A percentile compares a stretch with the other conserved stretches of the same genome.
Evolutionary conservation across 805 yeast genomes (phyloP).

Genomic region (Monosporozyma solicola): DNA sequence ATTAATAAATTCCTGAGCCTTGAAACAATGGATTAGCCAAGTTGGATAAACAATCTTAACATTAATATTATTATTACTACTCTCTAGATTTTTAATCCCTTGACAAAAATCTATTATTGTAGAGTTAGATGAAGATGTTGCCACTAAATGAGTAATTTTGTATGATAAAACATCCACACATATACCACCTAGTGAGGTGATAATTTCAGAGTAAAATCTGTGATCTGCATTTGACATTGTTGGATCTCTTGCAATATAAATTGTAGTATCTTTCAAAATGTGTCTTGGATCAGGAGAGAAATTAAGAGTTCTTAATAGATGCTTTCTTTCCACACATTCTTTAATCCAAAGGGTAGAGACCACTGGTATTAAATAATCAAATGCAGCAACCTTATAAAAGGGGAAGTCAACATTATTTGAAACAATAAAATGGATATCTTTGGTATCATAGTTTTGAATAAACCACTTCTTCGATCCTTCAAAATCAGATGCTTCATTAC

Average conservation of each 20-base stretch:
- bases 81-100: conserved; percentile 12
- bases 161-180: conserved; percentile 51
- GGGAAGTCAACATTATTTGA: conserved; percentile 17
- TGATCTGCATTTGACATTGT: conserved; percentile 50
- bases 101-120: conserved; percentile 18
- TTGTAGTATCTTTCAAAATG: conserved; percentile 51
- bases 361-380: conserved; percentile 26
- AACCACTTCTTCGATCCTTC: conserved; percentile 8
- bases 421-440: conserved; percentile 20
- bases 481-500: background rate
- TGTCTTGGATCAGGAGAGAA: conserved; percentile 67
- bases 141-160: conserved; percentile 71
- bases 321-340: conserved; percentile 13
- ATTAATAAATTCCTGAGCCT: conserved; percentile 39
- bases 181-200: conserved; percentile 68
- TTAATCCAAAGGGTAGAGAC: conserved; percentile 23
- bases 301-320: conserved; percentile 17
- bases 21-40: conserved; percentile 71
- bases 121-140: conserved; percentile 32
- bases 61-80: background rate
- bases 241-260: conserved; percentile 34
- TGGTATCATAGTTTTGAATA: conserved; percentile 6
- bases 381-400: conserved; percentile 23
- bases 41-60: conserved; percentile 60
- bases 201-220: conserved; percentile 51